Evolutionary conservation across 768 basidiomycete genomes (phyloP), one percentile per base, ranked within the genome.

Genomic region (Hortiboletus campestris): DNA sequence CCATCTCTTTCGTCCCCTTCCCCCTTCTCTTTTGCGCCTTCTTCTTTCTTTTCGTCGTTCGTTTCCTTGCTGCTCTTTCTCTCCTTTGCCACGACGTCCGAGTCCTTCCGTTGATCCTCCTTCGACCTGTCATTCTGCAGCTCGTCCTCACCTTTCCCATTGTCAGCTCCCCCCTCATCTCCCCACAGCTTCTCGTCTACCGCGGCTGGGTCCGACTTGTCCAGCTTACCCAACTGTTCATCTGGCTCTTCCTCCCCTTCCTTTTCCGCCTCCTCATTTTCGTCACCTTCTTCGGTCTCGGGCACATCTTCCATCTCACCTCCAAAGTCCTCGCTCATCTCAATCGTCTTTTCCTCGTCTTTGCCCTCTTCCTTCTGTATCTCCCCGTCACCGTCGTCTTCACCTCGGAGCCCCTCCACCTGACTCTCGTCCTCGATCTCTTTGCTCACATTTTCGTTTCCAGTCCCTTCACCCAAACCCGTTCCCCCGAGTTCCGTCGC

Each of bases 181-280:
- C 90, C 94, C 96, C 97, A 98, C 61, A 99, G 76, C 75, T 98
- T 98, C 75, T 99, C 96, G 66, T 98, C 96, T 16, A 97, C 82
- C 0, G 87, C 86, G 25, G 84, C 79, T 10, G 91, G 88, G 73
- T 98, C 96, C 17, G 81, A 76, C 2, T 85, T 81, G 72, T 96
- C 93, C 32, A 98, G 74, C 47, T 94, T 81, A 8, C 84, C 94
- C 31, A 95, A 68, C 58, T 86, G 85, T 60, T 98, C 95, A 41
- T 98, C 94, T 17, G 83, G 82, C 19, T 77, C 81, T 6, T 76
- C 75, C 17, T 81, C 82, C 2, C 78, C 82, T 3, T 76, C 75
- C 6, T 79, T 81, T 5, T 78, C 78, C n/a, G 77, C 75, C 29
- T 81, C 80, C 13, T 76, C 76, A 2, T 76, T 76, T 2, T 80